A percentile compares a stretch with the other conserved stretches of the same genome.
phyloP scores from a whole-genome alignment of 1,139 yeast species.

The Candida pseudoviswanathii region DNA sequence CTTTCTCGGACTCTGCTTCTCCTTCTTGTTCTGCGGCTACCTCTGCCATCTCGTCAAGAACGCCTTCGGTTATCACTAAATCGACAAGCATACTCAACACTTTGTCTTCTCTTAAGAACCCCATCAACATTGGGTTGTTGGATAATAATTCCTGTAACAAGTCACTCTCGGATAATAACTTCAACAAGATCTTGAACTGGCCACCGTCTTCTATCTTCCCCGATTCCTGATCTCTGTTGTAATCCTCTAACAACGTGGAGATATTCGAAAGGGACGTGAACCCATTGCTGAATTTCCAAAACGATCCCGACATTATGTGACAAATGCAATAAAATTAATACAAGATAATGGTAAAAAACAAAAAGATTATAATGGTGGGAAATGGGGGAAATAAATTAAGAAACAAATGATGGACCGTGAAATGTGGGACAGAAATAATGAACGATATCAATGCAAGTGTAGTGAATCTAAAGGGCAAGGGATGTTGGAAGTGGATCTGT shows the following conservation, averaged over 20 bases:
- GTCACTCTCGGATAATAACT: slow-evolving; percentile 83
- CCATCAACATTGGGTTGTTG: slow-evolving; percentile 79
- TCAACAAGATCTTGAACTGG: slow-evolving; percentile 48
- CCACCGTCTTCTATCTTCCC: slow-evolving; percentile 18
- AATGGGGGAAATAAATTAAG: background rate
- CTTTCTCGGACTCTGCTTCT: slow-evolving; percentile 7
- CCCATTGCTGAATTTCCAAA: slow-evolving; percentile 91
- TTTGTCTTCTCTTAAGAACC: slow-evolving; percentile 75
- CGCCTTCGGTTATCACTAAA: slow-evolving; percentile 58
- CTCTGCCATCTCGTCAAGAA: slow-evolving; percentile 10
- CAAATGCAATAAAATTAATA: slow-evolving; percentile 5
- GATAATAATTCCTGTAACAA: slow-evolving; percentile 80
- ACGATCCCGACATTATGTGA: slow-evolving; percentile 67
- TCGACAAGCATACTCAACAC: slow-evolving; percentile 68
- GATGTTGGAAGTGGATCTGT: no score
- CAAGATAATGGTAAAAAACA: background rate
- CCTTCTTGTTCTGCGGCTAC: slow-evolving; percentile 1
- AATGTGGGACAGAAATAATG: background rate
- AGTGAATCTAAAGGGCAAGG: background rate
- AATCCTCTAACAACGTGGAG: slow-evolving; percentile 67
- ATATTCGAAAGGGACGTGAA: slow-evolving; percentile 76
- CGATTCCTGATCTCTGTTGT: slow-evolving; percentile 33
- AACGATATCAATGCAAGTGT: slow-evolving; percentile 2
- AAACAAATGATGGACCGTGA: background rate
- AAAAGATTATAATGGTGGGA: background rate